These are phyloP conservation scores for Pestalotiopsis sp. DNA, from an alignment of 2,329 filamentous ascomycete genomes.

Conservation along the genomic window DNA sequence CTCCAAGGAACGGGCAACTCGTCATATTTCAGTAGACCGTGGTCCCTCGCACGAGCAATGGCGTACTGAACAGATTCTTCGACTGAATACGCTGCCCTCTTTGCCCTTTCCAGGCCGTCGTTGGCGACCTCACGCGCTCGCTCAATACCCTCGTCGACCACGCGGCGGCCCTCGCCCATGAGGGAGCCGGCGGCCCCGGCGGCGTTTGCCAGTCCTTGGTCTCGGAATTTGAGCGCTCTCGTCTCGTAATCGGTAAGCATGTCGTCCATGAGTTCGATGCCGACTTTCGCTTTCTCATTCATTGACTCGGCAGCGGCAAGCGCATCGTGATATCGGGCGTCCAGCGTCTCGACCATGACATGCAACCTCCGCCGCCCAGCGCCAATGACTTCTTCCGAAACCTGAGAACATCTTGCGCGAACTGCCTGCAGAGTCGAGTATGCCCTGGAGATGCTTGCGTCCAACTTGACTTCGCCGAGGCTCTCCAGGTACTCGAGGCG, in stretches of 20 bases:
- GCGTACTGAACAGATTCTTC: conserved; percentile 84
- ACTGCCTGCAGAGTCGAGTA: conserved; percentile 86
- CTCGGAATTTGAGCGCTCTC: conserved; percentile 75
- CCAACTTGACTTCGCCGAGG: conserved; percentile 81
- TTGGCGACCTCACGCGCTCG: conserved; percentile 76
- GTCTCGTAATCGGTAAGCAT: conserved; percentile 85
- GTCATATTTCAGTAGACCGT: conserved; percentile 83
- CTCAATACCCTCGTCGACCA: conserved; percentile 76
- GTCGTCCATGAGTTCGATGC: conserved; percentile 80
- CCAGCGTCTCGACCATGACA: conserved; percentile 89
- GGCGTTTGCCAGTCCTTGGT: conserved; percentile 68
- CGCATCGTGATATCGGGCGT: conserved; percentile 83
- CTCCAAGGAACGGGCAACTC: conserved; percentile 91
- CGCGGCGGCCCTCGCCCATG: conserved; percentile 76
- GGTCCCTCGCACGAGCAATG: conserved; percentile 70
- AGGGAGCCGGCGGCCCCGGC: conserved; percentile 69
- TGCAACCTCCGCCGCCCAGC: conserved; percentile 81
- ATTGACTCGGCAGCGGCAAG: conserved; percentile 81
- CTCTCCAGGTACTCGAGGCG: conserved; percentile 86
- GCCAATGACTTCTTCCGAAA: conserved; percentile 87
- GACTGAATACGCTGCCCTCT: conserved; percentile 76
- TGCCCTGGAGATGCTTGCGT: conserved; percentile 80
- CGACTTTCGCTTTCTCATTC: conserved; percentile 87
- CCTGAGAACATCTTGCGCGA: conserved; percentile 82
- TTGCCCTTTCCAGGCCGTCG: conserved; percentile 79